Conservation (phyloP, 805 yeast species). For the Pichia deserticola region DNA sequence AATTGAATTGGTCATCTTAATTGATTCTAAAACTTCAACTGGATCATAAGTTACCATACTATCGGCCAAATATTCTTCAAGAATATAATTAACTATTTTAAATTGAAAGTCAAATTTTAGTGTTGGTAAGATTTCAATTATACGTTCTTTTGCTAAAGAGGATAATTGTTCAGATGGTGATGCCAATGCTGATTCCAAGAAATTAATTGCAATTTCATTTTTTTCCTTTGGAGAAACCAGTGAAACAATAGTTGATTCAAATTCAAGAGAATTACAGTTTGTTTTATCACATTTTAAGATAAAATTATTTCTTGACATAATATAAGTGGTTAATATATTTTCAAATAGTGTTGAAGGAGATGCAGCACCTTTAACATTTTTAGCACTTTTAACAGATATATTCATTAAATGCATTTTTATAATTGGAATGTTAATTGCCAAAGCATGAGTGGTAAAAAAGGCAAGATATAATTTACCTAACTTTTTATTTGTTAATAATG, state of each 20-base stretch:
- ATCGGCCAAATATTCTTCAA: conserved; percentile 40
- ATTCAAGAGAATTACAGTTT: conserved; percentile 42
- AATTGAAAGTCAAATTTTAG: conserved; percentile 54
- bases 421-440: conserved; percentile 40
- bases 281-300: conserved; percentile 35
- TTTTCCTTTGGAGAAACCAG: conserved; percentile 59
- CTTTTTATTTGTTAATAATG: conserved; percentile 41
- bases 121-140: conserved; percentile 47
- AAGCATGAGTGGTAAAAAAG: conserved; percentile 65
- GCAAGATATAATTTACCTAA: conserved; percentile 51
- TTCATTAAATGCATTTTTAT: conserved; percentile 47
- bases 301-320: conserved; percentile 41
- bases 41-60: conserved; percentile 43
- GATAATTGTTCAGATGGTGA: conserved; percentile 37
- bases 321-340: conserved; percentile 38
- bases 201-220: conserved; percentile 47
- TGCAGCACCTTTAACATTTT: conserved; percentile 34
- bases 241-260: conserved; percentile 54
- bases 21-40: conserved; percentile 43
- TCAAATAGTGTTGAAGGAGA: conserved; percentile 42
- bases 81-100: conserved; percentile 48
- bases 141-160: conserved; percentile 41
- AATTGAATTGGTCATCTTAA: conserved; percentile 47
- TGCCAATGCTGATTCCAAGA: conserved; percentile 48
- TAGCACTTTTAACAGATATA: conserved; percentile 35